These are phyloP conservation scores for Passalora sequoiae DNA, from an alignment of 2,329 filamentous ascomycete species.

Conservation along the genomic window DNA sequence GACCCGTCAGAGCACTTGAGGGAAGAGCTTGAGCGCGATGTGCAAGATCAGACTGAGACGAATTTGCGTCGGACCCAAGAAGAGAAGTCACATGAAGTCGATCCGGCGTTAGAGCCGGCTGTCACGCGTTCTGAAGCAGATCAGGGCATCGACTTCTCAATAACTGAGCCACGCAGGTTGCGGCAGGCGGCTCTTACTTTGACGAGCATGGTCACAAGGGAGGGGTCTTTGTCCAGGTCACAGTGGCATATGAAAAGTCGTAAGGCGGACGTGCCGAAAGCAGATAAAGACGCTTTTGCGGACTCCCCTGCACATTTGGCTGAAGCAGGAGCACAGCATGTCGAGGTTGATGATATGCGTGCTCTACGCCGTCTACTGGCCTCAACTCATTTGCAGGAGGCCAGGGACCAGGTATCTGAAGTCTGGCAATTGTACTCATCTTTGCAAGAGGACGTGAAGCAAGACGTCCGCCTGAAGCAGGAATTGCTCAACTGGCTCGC, in stretches of 20 bases:
- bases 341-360: conserved; percentile 2
- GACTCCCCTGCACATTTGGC: conserved; percentile 15
- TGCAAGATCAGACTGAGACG: background rate
- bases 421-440: conserved; percentile 37
- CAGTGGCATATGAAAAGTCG: too few species aligned
- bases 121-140: background rate
- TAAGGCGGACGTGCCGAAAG: background rate
- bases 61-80: background rate
- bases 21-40: background rate
- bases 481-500: conserved; percentile 28
- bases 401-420: background rate
- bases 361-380: conserved; percentile 10
- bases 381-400: background rate
- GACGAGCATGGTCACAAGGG: background rate
- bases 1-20: conserved; percentile 1
- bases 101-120: background rate
- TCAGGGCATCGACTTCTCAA: background rate
- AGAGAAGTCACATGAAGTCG: background rate
- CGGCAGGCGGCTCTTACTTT: background rate
- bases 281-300: conserved; percentile 3
- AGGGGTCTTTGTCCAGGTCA: background rate
- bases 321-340: background rate
- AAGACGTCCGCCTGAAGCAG: conserved; percentile 22
- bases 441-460: conserved; percentile 22
- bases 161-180: background rate